Percentiles rank a stretch among this genome's conserved stretches.
Conservation (phyloP, 73 alveolate genomes). For the Blepharisma japonicum region DNA sequence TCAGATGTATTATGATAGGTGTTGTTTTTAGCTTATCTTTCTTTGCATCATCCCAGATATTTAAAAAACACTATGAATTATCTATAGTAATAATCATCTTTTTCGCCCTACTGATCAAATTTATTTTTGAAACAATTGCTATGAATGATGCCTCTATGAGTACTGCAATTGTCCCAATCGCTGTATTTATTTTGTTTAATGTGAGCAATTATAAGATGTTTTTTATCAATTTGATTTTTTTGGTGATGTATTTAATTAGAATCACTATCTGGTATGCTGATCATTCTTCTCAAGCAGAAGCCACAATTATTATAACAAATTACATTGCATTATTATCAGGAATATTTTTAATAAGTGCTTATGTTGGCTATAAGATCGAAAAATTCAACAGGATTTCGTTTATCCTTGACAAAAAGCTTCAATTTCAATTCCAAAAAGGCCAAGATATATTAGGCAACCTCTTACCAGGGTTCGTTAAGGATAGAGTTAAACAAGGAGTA, state of each 20-base stretch:
- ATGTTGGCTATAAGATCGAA: constrained; percentile 1
- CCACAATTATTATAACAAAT: background rate
- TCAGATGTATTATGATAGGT: background rate
- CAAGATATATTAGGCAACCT: constrained; percentile 46
- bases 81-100: background rate
- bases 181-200: background rate
- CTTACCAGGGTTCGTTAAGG: constrained; percentile 49
- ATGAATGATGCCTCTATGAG: background rate
- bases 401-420: background rate
- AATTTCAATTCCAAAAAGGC: background rate
- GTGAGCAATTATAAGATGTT: constrained; percentile 2
- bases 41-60: background rate
- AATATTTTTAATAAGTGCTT: constrained; percentile 1
- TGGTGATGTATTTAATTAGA: background rate
- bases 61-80: background rate
- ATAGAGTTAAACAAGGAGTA: constrained; percentile 60
- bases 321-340: background rate
- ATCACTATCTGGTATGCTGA: background rate
- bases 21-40: background rate
- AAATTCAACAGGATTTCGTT: background rate
- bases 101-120: background rate
- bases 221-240: background rate
- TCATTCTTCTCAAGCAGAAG: background rate
- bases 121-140: background rate
- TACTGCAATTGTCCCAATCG: constrained; percentile 14